Conservation (phyloP, 768 basidiomycete genomes). For the Tephrocybe sp. region DNA sequence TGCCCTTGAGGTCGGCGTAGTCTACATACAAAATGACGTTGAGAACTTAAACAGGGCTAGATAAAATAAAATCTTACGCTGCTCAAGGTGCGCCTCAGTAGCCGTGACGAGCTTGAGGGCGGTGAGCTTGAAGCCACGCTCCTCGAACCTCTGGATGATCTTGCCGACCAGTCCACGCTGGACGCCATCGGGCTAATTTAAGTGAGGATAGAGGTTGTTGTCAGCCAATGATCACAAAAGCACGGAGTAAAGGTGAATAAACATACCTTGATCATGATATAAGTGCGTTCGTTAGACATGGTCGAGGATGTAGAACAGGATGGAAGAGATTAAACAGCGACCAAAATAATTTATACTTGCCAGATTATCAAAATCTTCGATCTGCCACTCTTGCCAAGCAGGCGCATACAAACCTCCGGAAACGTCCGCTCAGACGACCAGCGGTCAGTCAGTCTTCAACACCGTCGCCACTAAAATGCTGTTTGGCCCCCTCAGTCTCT, state of each 20-base stretch:
- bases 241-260: conserved; percentile 23
- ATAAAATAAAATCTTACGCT: conserved; percentile 51
- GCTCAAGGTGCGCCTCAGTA: conserved; percentile 82
- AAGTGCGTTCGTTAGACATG: conserved; percentile 87
- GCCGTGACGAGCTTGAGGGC: conserved; percentile 91
- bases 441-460: neutral
- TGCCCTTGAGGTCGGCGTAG: conserved; percentile 93
- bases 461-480: conserved; percentile 38
- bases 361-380: conserved; percentile 33
- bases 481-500: conserved; percentile 62
- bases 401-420: conserved; percentile 41
- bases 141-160: conserved; percentile 96
- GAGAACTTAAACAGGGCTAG: conserved; percentile 6
- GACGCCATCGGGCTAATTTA: conserved; percentile 93
- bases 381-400: conserved; percentile 41
- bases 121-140: conserved; percentile 96
- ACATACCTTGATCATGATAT: conserved; percentile 99
- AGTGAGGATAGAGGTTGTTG: neutral
- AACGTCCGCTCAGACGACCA: conserved; percentile 30
- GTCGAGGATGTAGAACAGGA: conserved; percentile 27
- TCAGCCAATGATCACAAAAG: no score
- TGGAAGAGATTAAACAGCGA: conserved; percentile 20
- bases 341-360: conserved; percentile 13
- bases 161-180: conserved; percentile 93
- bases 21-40: conserved; percentile 45